Evolutionary conservation across 495 filamentous ascomycete genomes (phyloP).

Genomic region (Talaromyces stipitatus): DNA sequence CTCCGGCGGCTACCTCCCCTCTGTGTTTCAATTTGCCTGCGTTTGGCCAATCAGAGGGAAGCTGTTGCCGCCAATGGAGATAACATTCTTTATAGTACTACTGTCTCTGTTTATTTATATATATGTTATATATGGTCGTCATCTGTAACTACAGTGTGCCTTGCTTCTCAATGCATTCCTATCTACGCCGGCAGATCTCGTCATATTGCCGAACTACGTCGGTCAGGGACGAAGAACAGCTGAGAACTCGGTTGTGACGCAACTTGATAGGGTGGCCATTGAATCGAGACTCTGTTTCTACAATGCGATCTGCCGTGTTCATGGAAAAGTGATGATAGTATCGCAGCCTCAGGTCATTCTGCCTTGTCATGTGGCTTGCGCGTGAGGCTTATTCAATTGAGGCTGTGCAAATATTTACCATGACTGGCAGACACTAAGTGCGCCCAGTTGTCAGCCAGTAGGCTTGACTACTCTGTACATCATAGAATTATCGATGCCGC

Average conservation of each 20-base stretch:
- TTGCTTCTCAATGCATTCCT: neutral
- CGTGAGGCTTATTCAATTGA: neutral
- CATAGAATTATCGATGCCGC: neutral
- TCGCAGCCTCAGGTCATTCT: neutral
- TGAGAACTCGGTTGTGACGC: neutral
- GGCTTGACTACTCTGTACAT: neutral
- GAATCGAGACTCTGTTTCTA: neutral
- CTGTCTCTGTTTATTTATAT: too few species aligned
- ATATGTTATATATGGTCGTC: too few species aligned
- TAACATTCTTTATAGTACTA: too few species aligned
- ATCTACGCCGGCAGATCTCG: neutral
- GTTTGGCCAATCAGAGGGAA: neutral
- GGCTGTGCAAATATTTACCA: neutral
- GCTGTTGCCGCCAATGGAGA: neutral
- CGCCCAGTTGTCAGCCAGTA: neutral
- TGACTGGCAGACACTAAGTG: neutral
- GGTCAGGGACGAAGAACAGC: neutral
- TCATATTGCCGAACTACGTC: neutral
- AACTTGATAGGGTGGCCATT: neutral
- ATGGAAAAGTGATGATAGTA: neutral
- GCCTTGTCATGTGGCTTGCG: neutral
- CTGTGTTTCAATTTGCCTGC: neutral
- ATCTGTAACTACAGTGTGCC: neutral
- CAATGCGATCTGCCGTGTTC: neutral
- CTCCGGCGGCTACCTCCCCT: neutral